Base-by-base conservation (phyloP, 306 rosid species). In the Ceratonia siliqua region DNA sequence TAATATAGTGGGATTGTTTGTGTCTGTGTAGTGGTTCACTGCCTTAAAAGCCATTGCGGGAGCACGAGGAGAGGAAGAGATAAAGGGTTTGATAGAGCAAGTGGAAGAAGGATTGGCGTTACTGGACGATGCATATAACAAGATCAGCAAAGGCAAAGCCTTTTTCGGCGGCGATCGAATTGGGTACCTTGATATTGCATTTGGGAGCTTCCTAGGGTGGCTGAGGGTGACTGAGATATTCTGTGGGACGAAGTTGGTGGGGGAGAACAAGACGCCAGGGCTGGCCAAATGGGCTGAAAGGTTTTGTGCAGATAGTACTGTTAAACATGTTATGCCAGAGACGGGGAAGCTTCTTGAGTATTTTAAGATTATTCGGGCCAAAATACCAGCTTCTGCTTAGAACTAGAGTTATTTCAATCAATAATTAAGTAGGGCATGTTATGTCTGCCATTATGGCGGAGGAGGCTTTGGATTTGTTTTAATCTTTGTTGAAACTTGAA, bases 111-210 rank as follows among this genome's bases (percentile, higher is more conserved):
- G 78, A 2, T 30, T 82, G 18, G 74, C 11, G 0, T 57, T 73
- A 20, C 25, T 91, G 58, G 90, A 91, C 55, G 87, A 87, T 18
- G 92, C 78, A 1, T 85, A 76, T 20, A 62, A 24, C 8, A 84
- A 76, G 3, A 21, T 25, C 8, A 86, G 93, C 85, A 83, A 82
- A 83, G 94, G 96, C 9, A 85, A 83, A 70, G 55, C 68, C 1
- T 91, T 85, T 63, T 91, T 87, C 1, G 79, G 89, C 0, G 89
- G 92, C 2, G 87, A 83, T 66, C 74, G 41, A 25, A 76, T 89
- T 27, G 96, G 90, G 27, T 78, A 42, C 46, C 68, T 89, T 5
- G 95, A 87, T n/a, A 83, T 89, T 77, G 89, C 89, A 45, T 76
- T 89, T 22, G 96, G 96, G 18, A 3, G 79, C 74, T 52, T 24